Conservation (phyloP, 192 early-diverging fungal genomes). For the Coemansia sp. region DNA sequence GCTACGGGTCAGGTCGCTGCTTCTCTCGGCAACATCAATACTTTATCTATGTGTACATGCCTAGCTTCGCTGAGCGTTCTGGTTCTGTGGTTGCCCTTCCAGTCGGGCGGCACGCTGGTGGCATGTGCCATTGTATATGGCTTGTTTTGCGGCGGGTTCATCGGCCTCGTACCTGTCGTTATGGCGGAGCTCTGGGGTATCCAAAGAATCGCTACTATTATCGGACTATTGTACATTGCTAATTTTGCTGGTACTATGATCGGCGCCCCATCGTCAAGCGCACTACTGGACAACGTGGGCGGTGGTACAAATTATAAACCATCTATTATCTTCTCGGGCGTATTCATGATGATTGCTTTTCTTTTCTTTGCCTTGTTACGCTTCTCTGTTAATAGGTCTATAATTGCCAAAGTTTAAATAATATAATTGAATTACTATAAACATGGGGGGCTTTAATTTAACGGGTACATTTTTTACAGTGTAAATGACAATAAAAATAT, state of each 20-base stretch:
- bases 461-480: too few species aligned
- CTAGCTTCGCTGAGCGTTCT: conserved; percentile 54
- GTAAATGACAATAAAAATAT: too few species aligned
- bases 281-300: conserved; percentile 58
- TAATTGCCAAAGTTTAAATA: conserved; percentile 22
- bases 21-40: conserved; percentile 64
- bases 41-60: conserved; percentile 55
- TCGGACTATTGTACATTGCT: conserved; percentile 59
- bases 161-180: too few species aligned
- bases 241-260: conserved; percentile 58
- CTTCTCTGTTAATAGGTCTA: background rate
- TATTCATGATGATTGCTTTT: conserved; percentile 37
- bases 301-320: conserved; percentile 44
- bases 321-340: conserved; percentile 47
- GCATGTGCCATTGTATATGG: too few species aligned
- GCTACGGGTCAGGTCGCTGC: conserved; percentile 65
- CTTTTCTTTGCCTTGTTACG: conserved; percentile 35
- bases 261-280: conserved; percentile 59
- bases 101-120: conserved; percentile 39
- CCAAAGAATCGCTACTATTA: too few species aligned
- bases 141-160: too few species aligned
- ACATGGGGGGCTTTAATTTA: too few species aligned
- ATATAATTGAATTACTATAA: too few species aligned
- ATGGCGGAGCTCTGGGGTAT: too few species aligned
- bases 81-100: conserved; percentile 61